Conservation (phyloP, 768 basidiomycete species). For the Termitomyces eurrhizus region DNA sequence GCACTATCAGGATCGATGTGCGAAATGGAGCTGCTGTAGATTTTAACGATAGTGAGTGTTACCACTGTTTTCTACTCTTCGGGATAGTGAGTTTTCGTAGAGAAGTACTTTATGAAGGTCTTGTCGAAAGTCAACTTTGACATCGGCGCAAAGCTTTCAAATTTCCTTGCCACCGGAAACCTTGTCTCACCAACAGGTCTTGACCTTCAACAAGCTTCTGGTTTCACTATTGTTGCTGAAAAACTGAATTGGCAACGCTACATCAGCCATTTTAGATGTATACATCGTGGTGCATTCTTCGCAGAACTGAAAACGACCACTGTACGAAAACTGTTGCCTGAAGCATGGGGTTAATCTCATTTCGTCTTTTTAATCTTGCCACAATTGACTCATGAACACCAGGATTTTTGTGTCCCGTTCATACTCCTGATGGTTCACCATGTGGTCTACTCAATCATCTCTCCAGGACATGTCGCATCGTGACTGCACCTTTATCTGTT, state of each 20-base stretch:
- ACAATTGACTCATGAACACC: slow-evolving; percentile 3
- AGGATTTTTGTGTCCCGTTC: slow-evolving; percentile 98
- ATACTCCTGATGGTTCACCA: slow-evolving; percentile 97
- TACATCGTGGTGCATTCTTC: slow-evolving; percentile 99
- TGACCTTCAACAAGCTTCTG: slow-evolving; percentile 94
- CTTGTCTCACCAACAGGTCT: slow-evolving; percentile 92
- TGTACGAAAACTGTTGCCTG: slow-evolving; percentile 93
- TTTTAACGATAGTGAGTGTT: slow-evolving; percentile 76
- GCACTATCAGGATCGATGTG: slow-evolving; percentile 68
- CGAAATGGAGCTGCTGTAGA: slow-evolving; percentile 78
- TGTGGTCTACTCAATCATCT: slow-evolving; percentile 98
- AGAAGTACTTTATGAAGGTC: slow-evolving; percentile 77
- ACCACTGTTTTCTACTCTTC: not conserved
- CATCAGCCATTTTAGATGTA: slow-evolving; percentile 96
- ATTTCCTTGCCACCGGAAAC: slow-evolving; percentile 97
- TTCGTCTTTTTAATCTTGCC: not conserved
- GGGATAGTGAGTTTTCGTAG: slow-evolving; percentile 31
- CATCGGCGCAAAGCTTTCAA: slow-evolving; percentile 83
- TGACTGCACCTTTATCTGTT: slow-evolving; percentile 71
- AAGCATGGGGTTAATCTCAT: slow-evolving; percentile 82
- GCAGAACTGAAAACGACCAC: slow-evolving; percentile 97
- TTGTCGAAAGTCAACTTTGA: slow-evolving; percentile 83
- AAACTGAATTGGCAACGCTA: slow-evolving; percentile 99
- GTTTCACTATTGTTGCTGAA: slow-evolving; percentile 99
- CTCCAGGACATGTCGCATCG: slow-evolving; percentile 87